Conservation (phyloP, 192 early-diverging fungal species). For the Cetraspora pellucida region DNA sequence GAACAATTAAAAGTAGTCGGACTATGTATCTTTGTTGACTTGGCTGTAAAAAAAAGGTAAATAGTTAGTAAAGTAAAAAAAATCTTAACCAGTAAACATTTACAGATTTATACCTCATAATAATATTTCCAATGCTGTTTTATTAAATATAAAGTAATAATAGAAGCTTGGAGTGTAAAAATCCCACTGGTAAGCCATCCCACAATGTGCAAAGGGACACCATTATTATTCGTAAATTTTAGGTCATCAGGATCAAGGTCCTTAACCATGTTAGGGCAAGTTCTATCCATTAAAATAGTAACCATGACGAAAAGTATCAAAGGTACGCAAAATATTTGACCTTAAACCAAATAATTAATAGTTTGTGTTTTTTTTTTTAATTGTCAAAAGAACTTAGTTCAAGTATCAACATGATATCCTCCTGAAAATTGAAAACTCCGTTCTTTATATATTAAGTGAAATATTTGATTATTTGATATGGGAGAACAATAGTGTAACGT, state of each 20-base stretch:
- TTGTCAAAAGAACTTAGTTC: too few relatives aligned
- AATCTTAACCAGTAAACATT: not conserved
- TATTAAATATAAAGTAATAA: constrained; percentile 56
- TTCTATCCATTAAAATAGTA: not conserved
- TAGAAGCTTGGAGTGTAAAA: constrained; percentile 56
- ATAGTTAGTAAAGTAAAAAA: not conserved
- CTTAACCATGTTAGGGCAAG: not conserved
- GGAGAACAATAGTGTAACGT: too few relatives aligned
- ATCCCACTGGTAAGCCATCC: constrained; percentile 62
- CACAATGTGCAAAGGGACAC: constrained; percentile 52
- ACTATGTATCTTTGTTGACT: constrained; percentile 78
- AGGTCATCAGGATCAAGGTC: not conserved
- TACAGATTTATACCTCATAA: too few relatives aligned
- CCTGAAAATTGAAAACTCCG: too few relatives aligned
- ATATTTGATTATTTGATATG: too few relatives aligned
- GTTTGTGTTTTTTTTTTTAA: too few relatives aligned
- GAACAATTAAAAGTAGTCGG: constrained; percentile 74
- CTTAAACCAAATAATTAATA: too few relatives aligned
- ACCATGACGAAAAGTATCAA: too few relatives aligned
- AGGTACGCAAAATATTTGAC: too few relatives aligned
- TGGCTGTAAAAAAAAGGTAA: constrained; percentile 43
- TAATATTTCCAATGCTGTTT: constrained; percentile 60
- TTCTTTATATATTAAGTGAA: too few relatives aligned
- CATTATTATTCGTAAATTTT: not conserved
- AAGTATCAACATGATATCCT: too few relatives aligned